Conservation (phyloP, 371 early-diverging fungal genomes). For the Mucor indicus region DNA sequence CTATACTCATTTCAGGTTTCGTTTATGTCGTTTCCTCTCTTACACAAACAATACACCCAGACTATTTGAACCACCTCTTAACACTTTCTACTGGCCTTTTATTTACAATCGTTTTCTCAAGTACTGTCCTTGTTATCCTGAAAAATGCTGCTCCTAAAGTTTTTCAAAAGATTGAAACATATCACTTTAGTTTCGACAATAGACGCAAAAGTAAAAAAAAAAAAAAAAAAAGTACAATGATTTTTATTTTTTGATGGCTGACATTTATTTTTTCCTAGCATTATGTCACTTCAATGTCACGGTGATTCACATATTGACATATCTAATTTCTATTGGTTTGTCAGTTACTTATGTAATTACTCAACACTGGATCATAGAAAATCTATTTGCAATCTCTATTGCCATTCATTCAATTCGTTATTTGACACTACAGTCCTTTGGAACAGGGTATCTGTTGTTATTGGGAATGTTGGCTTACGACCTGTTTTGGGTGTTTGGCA, state of each 20-base stretch:
- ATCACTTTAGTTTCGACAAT: constrained; percentile 11
- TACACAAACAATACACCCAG: constrained; percentile 1
- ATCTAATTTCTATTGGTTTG: constrained; percentile 8
- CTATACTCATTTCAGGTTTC: constrained; percentile 9
- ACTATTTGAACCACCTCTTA: constrained; percentile 8
- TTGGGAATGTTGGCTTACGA: constrained; percentile 90
- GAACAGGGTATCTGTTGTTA: constrained; percentile 85
- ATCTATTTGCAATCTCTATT: constrained; percentile 17
- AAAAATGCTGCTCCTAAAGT: background rate
- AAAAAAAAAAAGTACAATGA: background rate
- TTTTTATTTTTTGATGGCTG: background rate
- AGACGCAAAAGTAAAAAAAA: constrained; percentile 9
- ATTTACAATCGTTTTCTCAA: constrained; percentile 13
- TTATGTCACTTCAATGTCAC: constrained; percentile 21
- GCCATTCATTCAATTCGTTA: constrained; percentile 9
- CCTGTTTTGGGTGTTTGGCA: constrained; percentile 96
- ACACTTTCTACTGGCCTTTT: constrained; percentile 2
- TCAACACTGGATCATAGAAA: constrained; percentile 16
- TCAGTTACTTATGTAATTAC: constrained; percentile 8
- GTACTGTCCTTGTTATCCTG: constrained; percentile 4
- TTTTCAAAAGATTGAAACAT: background rate
- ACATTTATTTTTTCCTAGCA: constrained; percentile 2
- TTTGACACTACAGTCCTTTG: constrained; percentile 47
- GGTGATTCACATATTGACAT: constrained; percentile 8
- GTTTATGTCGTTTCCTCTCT: constrained; percentile 4